Evolutionary conservation across 495 filamentous ascomycete species (phyloP).

Genomic region (Daldinia concentrica): DNA sequence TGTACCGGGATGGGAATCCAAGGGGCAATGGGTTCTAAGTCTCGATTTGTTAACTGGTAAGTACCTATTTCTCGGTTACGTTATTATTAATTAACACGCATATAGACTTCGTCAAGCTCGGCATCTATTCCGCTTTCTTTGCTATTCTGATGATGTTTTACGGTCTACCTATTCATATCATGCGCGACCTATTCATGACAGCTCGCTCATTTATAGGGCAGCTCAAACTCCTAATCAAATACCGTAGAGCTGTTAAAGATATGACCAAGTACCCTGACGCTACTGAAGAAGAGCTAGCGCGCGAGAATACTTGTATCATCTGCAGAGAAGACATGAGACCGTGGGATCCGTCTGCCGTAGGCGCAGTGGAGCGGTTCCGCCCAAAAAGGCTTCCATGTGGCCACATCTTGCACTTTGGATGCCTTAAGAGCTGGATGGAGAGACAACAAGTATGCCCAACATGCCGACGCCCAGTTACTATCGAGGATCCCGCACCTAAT

Average conservation of each 20-base stretch:
- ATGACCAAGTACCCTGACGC: conserved; percentile 96
- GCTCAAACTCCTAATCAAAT: conserved; percentile 85
- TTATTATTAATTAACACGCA: conserved; percentile 33
- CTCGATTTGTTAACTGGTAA: conserved; percentile 85
- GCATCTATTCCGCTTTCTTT: conserved; percentile 92
- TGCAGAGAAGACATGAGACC: conserved; percentile 95
- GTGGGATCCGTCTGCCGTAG: conserved; percentile 63
- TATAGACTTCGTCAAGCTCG: conserved; percentile 86
- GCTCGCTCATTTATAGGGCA: conserved; percentile 89
- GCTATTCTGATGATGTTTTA: conserved; percentile 91
- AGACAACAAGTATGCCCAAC: conserved; percentile 97
- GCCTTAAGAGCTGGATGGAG: conserved; percentile 96
- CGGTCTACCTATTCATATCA: conserved; percentile 93
- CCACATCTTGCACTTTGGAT: conserved; percentile 93
- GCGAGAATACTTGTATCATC: conserved; percentile 96
- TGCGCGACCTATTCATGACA: conserved; percentile 93
- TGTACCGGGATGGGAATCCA: conserved; percentile 95
- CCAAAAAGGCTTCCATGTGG: conserved; percentile 97
- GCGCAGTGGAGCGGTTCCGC: conserved; percentile 78
- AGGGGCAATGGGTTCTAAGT: conserved; percentile 91
- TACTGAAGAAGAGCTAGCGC: conserved; percentile 80
- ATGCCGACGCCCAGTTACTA: conserved; percentile 82
- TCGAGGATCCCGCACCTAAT: conserved; percentile 37
- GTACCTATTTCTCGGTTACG: conserved; percentile 17
- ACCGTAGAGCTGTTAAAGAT: conserved; percentile 85